phyloP scores from a whole-genome alignment of 768 basidiomycete species.

The Asterophora lycoperdoides region DNA sequence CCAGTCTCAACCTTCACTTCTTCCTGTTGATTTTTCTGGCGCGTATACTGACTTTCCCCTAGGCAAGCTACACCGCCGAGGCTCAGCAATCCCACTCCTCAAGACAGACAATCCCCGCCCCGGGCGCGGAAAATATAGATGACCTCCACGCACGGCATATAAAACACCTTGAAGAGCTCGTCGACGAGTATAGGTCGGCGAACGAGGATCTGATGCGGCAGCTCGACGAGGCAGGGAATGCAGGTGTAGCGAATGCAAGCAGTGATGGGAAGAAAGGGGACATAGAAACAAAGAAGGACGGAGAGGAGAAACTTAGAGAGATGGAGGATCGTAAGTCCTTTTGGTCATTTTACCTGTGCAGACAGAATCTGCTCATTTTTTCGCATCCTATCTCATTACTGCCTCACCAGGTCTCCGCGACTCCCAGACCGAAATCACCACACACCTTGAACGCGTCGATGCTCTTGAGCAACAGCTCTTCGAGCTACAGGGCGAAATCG shows the following conservation, averaged over 20 bases:
- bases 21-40: too few species aligned
- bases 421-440: conserved; percentile 22
- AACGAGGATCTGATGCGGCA: not conserved
- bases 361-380: too few species aligned
- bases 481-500: conserved; percentile 73
- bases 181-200: not conserved
- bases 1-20: too few species aligned
- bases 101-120: not conserved
- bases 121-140: not conserved
- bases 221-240: conserved; percentile 3
- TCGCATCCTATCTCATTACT: too few species aligned
- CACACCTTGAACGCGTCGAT: conserved; percentile 54
- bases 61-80: conserved; percentile 12
- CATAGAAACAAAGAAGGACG: too few species aligned
- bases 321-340: conserved; percentile 9
- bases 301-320: not conserved
- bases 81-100: not conserved
- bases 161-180: conserved; percentile 3
- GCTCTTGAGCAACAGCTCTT: conserved; percentile 75
- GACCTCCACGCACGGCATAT: not conserved
- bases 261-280: not conserved
- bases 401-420: not conserved
- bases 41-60: too few species aligned
- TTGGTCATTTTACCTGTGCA: not conserved
- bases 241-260: conserved; percentile 1